Evolutionary conservation across 148 eudicot species (phyloP), one percentile per base, ranked within the genome.

Genomic region (Polygonum aviculare): DNA sequence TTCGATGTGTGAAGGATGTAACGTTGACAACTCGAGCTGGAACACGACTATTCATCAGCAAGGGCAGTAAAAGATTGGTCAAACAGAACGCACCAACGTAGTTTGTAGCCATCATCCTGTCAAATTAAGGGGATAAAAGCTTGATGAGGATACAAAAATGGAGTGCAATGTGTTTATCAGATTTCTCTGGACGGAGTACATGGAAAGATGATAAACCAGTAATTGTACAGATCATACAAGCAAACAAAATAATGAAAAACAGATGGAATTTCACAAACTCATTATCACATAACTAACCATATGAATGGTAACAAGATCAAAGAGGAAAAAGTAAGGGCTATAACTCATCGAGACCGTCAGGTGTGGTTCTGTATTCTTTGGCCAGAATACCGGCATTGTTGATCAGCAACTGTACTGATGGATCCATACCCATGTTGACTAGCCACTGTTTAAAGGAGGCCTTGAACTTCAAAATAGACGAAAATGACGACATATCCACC

Each of bases 321-420:
- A 22, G 72, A 1, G 4, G 18, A 12, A 35, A 59, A 39, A 35
- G 62, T 10, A 76, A 48, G 78, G 72, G 78, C 35, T 60, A 81
- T 86, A 88, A 95, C 98, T 85, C 85, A 77, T 95, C 98, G 75
- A 79, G 83, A 77, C 91, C 96, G 73, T 89, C 90, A 51, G 81
- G 38, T n/a, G 89, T 92, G 83, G 71, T 63, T 79, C 94, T 85
- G 69, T 69, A 73, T 73, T 97, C 87, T 52, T 88, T 91, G 82
- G 98, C 98, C 35, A 93, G 81, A 73, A 93, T 78, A 77, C 99
- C 99, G 59, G 98, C 99, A 79, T 96, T 96, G 82, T 96, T 96
- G 77, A 96, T 91, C 73, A 96, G 82, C 72, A 96, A 81, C 75
- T 96, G 99, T 49, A 91, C 80, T n/a, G 99, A 93, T 44, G 85